Evolutionary conservation across 352 stramenopile species (phyloP), one percentile per base, ranked within the genome.

Genomic region (Globisporangium echinulatum): DNA sequence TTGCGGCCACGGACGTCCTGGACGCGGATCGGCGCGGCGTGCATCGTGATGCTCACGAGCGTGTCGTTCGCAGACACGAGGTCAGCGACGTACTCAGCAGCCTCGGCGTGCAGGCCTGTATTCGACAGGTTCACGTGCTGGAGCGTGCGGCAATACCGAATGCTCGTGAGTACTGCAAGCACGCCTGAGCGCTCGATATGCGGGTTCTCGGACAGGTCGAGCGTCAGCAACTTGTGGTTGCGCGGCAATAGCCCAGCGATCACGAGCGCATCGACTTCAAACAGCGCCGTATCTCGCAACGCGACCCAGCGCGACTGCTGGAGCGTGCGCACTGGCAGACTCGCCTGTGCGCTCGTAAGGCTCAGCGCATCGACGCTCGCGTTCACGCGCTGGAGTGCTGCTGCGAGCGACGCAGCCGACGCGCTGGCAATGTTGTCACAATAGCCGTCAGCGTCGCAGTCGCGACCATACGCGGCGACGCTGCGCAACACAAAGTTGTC

Each of bases 191-290:
- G 70, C 17, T 84, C 70, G 25, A 90, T 73, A 13, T 56, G 67
- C 38, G 59, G 60, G 15, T 92, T 90, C 57, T 78, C 58, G 0
- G 79, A 83, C 25, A 92, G 50, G 62, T 92, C 79, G n/a, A 92
- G 62, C 1, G 77, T 79, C 19, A 90, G 52, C 17, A 92, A 44
- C 43, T 73, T 72, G 3, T 7, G 58, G 51, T 90, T 92, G 4
- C 79, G 58, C 7, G 77, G 71, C 8, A 92, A 54, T 17, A 92
- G 49, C 0, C 72, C 80, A 15, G 83, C 65, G 43, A 92, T 66
- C 38, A 90, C 70, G 4, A 89, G 63, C 3, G 73, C 79, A 54
- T 92, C 83, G 4, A 92, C 56, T 46, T 90, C 80, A 19, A 78
- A 52, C 7, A 90, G 55, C 10, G 71, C 56, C 25, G 64, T 58